These are phyloP conservation scores for Tanacetum coccineum DNA, from an alignment of 129 eudicot genomes.

Conservation along the genomic window DNA sequence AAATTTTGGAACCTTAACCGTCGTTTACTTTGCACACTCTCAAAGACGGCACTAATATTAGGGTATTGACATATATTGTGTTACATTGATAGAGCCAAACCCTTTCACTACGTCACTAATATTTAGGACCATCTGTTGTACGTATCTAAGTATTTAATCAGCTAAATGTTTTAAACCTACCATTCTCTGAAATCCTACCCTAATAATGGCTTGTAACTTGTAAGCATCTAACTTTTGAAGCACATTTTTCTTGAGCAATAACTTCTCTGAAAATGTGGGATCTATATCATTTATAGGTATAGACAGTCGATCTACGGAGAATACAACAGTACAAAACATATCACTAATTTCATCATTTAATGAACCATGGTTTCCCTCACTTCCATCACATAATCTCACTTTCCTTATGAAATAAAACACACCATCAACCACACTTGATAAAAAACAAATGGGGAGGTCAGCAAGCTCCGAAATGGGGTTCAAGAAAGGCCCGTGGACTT, in stretches of 20 bases:
- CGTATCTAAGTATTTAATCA: too few relatives aligned
- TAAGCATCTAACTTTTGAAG: neutral
- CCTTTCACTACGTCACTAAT: too few relatives aligned
- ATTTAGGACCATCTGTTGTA: too few relatives aligned
- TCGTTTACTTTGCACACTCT: too few relatives aligned
- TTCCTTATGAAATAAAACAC: constrained; percentile 8
- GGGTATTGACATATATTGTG: too few relatives aligned
- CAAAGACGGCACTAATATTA: too few relatives aligned
- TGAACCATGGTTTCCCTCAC: neutral
- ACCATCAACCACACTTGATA: constrained; percentile 3
- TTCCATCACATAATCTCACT: constrained; percentile 5
- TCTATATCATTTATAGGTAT: constrained; percentile 17
- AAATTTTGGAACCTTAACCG: too few relatives aligned
- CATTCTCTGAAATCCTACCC: too few relatives aligned
- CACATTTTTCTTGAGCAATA: constrained; percentile 13
- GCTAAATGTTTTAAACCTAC: too few relatives aligned
- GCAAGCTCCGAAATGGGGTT: constrained; percentile 12
- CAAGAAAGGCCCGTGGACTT: constrained; percentile 31
- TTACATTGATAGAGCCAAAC: too few relatives aligned
- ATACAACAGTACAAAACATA: constrained; percentile 2
- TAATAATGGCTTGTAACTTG: too few relatives aligned
- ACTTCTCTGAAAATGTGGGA: constrained; percentile 18
- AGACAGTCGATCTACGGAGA: neutral
- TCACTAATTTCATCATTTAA: neutral
- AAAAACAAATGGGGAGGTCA: constrained; percentile 11